Evolutionary conservation across 495 filamentous ascomycete genomes (phyloP).

Genomic region (Terfezia claveryi): DNA sequence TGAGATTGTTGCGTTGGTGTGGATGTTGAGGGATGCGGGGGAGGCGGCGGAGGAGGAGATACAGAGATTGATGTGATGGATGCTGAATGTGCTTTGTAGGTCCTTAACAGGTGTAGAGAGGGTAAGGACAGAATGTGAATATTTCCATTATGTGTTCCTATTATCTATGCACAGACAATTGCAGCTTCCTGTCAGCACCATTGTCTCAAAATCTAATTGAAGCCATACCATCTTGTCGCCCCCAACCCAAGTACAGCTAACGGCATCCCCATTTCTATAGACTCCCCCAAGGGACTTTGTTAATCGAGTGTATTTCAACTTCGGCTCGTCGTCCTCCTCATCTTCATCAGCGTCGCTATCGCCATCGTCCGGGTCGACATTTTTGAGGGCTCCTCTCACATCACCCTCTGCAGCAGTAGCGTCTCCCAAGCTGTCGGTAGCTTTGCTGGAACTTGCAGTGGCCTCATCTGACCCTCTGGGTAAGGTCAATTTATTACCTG

Average conservation of each 20-base stretch:
- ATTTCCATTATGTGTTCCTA: constrained; percentile 92
- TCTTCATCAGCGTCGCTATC: constrained; percentile 45
- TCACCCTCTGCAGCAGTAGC: no score
- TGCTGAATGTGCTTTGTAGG: constrained; percentile 78
- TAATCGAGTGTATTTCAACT: constrained; percentile 71
- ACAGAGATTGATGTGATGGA: constrained; percentile 76
- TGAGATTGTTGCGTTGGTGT: constrained; percentile 25
- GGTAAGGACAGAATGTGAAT: constrained; percentile 76
- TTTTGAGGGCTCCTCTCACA: no score
- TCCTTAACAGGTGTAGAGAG: constrained; percentile 50
- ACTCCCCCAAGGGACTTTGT: constrained; percentile 57
- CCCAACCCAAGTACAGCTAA: constrained; percentile 67
- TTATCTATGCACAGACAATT: constrained; percentile 32
- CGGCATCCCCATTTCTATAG: constrained; percentile 87
- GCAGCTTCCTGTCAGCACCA: no score
- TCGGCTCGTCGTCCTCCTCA: constrained; percentile 86
- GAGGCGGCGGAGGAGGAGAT: constrained; percentile 61
- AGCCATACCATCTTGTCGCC: constrained; percentile 81
- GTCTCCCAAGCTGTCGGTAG: no score
- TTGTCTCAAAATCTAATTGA: no score
- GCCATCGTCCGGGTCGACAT: background rate
- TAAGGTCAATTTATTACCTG: no score
- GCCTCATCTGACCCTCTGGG: no score
- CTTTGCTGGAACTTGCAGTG: no score
- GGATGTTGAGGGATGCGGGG: constrained; percentile 34